Evolutionary conservation across 1,284 basidiomycete species (phyloP), one percentile per base, ranked within the genome.

Genomic region (Ganoderma boninense): DNA sequence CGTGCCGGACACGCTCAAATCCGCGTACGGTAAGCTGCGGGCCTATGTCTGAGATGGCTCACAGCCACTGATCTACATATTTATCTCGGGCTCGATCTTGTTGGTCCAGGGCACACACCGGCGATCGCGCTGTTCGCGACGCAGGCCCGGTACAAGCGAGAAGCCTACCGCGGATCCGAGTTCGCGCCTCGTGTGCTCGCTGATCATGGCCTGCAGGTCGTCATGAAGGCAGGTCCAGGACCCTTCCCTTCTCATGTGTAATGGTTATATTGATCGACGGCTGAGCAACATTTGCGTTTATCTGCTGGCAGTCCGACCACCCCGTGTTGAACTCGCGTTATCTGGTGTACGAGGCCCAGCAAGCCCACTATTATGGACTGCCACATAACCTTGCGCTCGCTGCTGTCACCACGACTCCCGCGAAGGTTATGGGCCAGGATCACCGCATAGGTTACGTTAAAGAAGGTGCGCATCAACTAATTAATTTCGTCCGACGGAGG

Each of bases 331-430:
- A 97, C 78, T 94, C 93, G 42, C 87, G 96, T 6, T 90, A 91
- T 78, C 83, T 98, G 13, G 79, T 96, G 2, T 92, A 91, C 77
- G 96, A 98, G 80, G 96, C 96, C 0, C 94, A 95, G 68, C 95
- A 97, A 79, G 95, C 93, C 1, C 91, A 96, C 77, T 93, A 93
- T 78, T 97, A 90, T 74, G 90, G 90, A 13, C 82, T 93, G 49
- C 80, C 87, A 0, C 80, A 82, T 14, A 84, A 91, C 73, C 80
- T 91, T 38, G 92, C 92, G 6, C 81, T 96, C 13, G 85, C 90
- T 4, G 85, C 94, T 2, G 92, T 97, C 20, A 97, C 91, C 0
- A 89, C 92, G 1, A 92, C 91, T 14, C 91, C 96, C 1, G 95
- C 96, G 1, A 86, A 85, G 49, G 86, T 92, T 1, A 84, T 95